Evolutionary conservation across 2,329 filamentous ascomycete genomes (phyloP).

Genomic region (Xylaria arbuscula): DNA sequence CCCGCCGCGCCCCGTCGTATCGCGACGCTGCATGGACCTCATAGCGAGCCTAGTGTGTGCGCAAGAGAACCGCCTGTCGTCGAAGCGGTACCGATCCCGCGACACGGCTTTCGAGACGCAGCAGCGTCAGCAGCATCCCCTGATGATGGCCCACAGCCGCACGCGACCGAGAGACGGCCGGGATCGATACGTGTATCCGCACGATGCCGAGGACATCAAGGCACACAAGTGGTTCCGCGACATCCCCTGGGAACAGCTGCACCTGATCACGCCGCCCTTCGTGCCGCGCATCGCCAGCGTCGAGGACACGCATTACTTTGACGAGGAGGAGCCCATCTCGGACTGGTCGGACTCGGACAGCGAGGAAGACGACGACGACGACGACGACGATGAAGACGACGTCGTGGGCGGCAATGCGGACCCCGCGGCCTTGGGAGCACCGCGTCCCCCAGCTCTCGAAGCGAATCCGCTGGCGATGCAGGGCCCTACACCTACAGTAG

Average conservation of each 20-base stretch:
- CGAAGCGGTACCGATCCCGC: conserved; percentile 76
- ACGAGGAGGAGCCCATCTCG: conserved; percentile 79
- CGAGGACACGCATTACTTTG: conserved; percentile 90
- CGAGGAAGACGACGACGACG: conserved; percentile 31
- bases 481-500: background rate
- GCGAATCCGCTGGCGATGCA: conserved; percentile 32
- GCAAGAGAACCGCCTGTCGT: conserved; percentile 80
- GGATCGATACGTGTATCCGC: conserved; percentile 76
- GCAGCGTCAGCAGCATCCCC: conserved; percentile 21
- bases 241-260: conserved; percentile 81
- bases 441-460: conserved; percentile 17
- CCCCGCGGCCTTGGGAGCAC: no score
- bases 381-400: conserved; percentile 41
- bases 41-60: conserved; percentile 78
- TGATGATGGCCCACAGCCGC: conserved; percentile 41
- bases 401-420: conserved; percentile 37
- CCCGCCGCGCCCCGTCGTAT: conserved; percentile 73
- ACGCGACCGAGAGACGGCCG: conserved; percentile 48
- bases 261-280: conserved; percentile 79
- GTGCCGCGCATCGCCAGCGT: conserved; percentile 75
- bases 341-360: conserved; percentile 65
- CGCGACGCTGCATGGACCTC: conserved; percentile 78
- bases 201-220: conserved; percentile 92
- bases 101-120: conserved; percentile 55
- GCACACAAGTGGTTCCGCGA: conserved; percentile 85